Evolutionary conservation across 2,329 filamentous ascomycete genomes (phyloP), one percentile per base, ranked within the genome.

Genomic region (Hypoxylon sp.): DNA sequence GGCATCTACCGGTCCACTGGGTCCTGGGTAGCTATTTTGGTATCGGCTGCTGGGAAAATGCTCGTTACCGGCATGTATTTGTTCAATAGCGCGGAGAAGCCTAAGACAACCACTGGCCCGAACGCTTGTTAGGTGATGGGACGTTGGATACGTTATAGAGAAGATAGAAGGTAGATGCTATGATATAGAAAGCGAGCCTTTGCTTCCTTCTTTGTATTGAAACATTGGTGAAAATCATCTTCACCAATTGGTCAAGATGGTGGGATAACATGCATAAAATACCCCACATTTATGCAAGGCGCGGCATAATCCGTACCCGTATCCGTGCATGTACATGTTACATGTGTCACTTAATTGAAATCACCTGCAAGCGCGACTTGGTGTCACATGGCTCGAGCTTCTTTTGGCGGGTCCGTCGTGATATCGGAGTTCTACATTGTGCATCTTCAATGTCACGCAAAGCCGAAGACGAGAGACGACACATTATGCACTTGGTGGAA

Each of bases 1-100:
- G 81, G 80, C 19, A 82, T 86, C 50, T 87, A 83, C 69, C 80
- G 80, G 56, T 72, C 71, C 10, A 77, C 78, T 2, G 82, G 84
- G 10, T 84, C 83, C 7, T 75, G 82, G 17, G 77, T 80, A 6
- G 83, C 83, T 6, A 70, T 86, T 15, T 71, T 82, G 17, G 74
- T 85, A 2, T 83, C 81, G 2, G 84, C 77, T 0, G 79, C 77
- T 1, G 83, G 84, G 6, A 86, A 86, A 73, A 57, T 82, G 42
- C 35, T 85, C 17, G 84, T 85, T 5, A 79, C 82, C 3, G 62
- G 79, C 31, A 79, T 85, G 80, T 85, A 81, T 67, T 66, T 83
- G 2, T 83, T 84, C 58, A 82, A 82, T 46, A 65, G 75, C 17
- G 73, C 79, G 0, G 82, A 84, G 17, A 75, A 75, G 72, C 73